Conservation (phyloP, 208 protist species). For the Phytomonas sp. region DNA sequence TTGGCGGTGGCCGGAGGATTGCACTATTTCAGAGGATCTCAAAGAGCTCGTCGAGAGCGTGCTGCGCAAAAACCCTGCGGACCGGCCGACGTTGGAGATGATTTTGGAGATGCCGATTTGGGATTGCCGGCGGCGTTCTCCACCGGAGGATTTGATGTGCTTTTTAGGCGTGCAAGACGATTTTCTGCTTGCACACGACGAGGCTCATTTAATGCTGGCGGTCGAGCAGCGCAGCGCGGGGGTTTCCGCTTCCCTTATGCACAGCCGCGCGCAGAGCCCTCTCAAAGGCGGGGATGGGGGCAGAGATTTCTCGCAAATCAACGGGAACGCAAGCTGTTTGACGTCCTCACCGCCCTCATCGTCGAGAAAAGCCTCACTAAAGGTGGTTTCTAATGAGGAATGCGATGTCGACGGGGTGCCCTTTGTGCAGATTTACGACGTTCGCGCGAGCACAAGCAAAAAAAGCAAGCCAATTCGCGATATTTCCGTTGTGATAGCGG, state of each 20-base stretch:
- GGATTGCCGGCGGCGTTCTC: constrained; percentile 55
- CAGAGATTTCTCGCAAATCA: not conserved
- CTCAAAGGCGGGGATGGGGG: constrained; percentile 4
- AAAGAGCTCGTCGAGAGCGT: constrained; percentile 61
- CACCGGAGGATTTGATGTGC: constrained; percentile 48
- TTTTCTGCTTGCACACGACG: constrained; percentile 63
- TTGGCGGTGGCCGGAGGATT: constrained; percentile 70
- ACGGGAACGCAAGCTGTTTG: not conserved
- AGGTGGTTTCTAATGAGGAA: constrained; percentile 61
- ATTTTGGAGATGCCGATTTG: constrained; percentile 61
- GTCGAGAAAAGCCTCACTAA: constrained; percentile 33
- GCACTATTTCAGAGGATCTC: constrained; percentile 46
- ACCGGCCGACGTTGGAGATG: constrained; percentile 51
- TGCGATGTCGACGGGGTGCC: constrained; percentile 43
- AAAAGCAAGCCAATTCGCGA: constrained; percentile 69
- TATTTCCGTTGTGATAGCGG: constrained; percentile 67
- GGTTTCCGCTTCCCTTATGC: constrained; percentile 51
- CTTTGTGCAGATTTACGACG: constrained; percentile 74
- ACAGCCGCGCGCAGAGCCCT: constrained; percentile 37
- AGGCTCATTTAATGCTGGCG: constrained; percentile 63
- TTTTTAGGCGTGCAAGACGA: constrained; percentile 86
- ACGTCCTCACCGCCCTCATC: not conserved
- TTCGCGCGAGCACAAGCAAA: constrained; percentile 54
- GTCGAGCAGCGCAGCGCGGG: constrained; percentile 77
- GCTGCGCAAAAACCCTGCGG: constrained; percentile 38